Percentiles rank a stretch among this genome's conserved stretches.
Conservation (phyloP, 139 green algal genomes). For the Micractinium conductrix region DNA sequence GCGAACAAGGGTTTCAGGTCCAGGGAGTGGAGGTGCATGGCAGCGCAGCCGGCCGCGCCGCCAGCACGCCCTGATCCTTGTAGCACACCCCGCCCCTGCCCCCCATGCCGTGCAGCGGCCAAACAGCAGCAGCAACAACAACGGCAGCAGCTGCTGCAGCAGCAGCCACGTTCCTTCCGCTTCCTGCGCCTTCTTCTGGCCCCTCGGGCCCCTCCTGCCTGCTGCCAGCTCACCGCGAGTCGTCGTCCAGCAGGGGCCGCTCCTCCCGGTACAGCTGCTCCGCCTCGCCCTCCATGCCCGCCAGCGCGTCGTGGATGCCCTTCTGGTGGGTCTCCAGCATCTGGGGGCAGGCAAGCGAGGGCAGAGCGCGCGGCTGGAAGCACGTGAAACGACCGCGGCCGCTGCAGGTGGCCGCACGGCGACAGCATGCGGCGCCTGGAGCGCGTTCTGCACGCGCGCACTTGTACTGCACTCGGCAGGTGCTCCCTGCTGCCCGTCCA, state of each 20-base stretch:
- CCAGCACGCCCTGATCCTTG: background rate
- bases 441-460: no score
- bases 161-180: background rate
- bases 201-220: conserved; percentile 25
- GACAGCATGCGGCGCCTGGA: no score
- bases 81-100: background rate
- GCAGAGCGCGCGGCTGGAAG: background rate
- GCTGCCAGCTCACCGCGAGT: conserved; percentile 29
- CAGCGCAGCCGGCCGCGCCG: background rate
- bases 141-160: no score
- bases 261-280: conserved; percentile 69
- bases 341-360: background rate
- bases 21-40: background rate
- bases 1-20: background rate
- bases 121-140: background rate
- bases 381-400: no score
- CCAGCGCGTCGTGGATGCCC: conserved; percentile 67
- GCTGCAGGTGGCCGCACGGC: no score
- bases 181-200: background rate
- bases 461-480: no score
- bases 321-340: conserved; percentile 92
- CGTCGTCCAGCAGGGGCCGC: conserved; percentile 37
- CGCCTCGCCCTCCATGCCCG: conserved; percentile 76
- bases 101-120: background rate
- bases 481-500: no score